Evolutionary conservation across 1,284 basidiomycete species (phyloP), one percentile per base, ranked within the genome.

Genomic region (Omphalotus olearius): DNA sequence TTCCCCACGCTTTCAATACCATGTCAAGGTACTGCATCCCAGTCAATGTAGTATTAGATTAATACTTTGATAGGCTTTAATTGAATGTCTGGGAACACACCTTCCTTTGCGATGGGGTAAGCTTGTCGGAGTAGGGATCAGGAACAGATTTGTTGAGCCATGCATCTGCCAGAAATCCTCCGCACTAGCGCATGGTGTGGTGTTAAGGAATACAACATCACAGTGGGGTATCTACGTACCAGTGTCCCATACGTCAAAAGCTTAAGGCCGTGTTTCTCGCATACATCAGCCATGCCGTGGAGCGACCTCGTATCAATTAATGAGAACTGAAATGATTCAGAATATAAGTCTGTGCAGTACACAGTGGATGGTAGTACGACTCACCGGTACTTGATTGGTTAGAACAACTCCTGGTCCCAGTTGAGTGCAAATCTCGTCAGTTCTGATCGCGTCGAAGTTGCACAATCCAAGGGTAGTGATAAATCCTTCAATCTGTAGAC

Each of bases 81-180:
- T 39, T 50, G 42, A 23, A 40, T 16, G 14, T 20, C 5, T 9
- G 16, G 13, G 25, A 18, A 51, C 70, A 60, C 58, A 81, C 88
- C 80, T 91, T 91, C 59, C 88, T 74, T 64, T 91, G 88, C 1
- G 88, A 91, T 2, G 89, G 89, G 0, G 87, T 91, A 58, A 82
- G 67, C 51, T 66, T 66, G 20, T 77, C 77, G 10, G 78, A 72
- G 59, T 91, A 91, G 4, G 77, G 70, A 68, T 90, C 86, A 4
- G 88, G 88, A 60, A 88, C 81, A 7, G 80, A 73, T 55, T 75
- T 63, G 50, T 75, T 72, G 13, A 91, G 72, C 86, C 88, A 92
- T 56, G 76, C 75, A 64, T 91, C 88, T 0, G 88, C 72, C 44
- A 92, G 72, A 63, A 92, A 91, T 4, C 88, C 89, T 6, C 88